These are phyloP conservation scores for Phalaenopsis aphrodite DNA, from an alignment of 106 monocot genomes.

Conservation along the genomic window DNA sequence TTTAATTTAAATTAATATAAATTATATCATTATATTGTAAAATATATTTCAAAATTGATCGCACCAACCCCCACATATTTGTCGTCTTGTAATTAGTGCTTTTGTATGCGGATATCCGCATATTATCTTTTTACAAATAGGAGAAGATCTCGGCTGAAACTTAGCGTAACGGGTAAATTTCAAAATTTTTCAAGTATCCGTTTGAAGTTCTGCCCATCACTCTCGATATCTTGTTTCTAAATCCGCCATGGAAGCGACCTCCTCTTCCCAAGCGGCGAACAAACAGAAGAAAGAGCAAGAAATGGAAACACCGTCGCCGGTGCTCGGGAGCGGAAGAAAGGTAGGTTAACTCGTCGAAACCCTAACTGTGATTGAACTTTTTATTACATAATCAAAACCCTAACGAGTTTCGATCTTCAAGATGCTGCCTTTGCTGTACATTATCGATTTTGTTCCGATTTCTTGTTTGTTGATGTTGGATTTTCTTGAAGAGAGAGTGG, in stretches of 20 bases:
- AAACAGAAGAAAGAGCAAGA: not conserved
- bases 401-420: not conserved
- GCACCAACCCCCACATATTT: too few species aligned
- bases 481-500: too few species aligned
- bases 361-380: not conserved
- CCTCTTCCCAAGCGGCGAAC: not conserved
- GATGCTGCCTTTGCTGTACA: not conserved
- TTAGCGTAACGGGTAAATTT: slow-evolving; percentile 3
- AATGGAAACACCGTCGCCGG: not conserved
- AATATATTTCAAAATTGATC: too few species aligned
- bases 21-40: too few species aligned
- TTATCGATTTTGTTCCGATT: not conserved
- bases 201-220: not conserved
- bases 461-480: not conserved
- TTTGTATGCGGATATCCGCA: not conserved
- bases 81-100: too few species aligned
- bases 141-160: not conserved
- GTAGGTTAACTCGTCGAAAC: not conserved
- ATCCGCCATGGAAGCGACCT: not conserved
- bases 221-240: not conserved
- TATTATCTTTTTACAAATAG: not conserved
- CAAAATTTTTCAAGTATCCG: not conserved
- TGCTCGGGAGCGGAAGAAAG: not conserved
- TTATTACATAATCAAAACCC: not conserved
- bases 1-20: too few species aligned